These are phyloP conservation scores for Apiotrichum veenhuisii DNA, from an alignment of 1,284 basidiomycete genomes.

Conservation along the genomic window DNA sequence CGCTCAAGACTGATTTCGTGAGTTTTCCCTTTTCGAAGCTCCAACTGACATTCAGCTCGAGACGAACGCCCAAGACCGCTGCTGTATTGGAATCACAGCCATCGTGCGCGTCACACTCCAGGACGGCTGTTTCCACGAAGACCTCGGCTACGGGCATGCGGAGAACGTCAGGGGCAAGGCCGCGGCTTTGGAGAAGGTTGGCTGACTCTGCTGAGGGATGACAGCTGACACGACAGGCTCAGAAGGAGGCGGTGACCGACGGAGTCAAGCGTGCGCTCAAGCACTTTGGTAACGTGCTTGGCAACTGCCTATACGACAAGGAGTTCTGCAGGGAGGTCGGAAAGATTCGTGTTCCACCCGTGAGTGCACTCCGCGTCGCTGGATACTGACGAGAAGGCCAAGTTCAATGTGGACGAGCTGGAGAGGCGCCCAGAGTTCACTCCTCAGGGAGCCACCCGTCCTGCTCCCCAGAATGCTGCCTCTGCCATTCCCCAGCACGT, in stretches of 20 bases:
- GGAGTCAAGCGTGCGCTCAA: conserved; percentile 84
- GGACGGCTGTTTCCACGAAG: conserved; percentile 88
- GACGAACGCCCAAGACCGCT: conserved; percentile 63
- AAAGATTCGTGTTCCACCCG: conserved; percentile 70
- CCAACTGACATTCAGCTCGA: conserved; percentile 53
- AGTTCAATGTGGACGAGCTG: conserved; percentile 67
- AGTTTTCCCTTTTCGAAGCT: conserved; percentile 24
- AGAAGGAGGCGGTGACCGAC: conserved; percentile 97
- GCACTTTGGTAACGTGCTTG: conserved; percentile 89
- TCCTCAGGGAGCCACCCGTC: conserved; percentile 13
- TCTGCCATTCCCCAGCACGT: conserved; percentile 23
- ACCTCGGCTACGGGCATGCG: conserved; percentile 81
- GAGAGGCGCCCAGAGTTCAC: conserved; percentile 75
- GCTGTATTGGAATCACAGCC: conserved; percentile 74
- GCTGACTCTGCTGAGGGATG: conserved; percentile 23
- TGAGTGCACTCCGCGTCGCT: conserved; percentile 50
- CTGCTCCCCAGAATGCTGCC: conserved; percentile 15
- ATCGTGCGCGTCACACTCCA: conserved; percentile 80
- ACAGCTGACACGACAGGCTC: conserved; percentile 59
- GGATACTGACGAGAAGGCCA: conserved; percentile 55
- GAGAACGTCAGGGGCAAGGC: conserved; percentile 85
- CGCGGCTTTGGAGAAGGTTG: conserved; percentile 84
- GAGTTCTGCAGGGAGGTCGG: conserved; percentile 75
- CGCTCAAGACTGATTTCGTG: conserved; percentile 64
- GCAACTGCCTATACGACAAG: conserved; percentile 95